Conservation (phyloP, 2,329 filamentous ascomycete genomes). For the Calonectria leucothoes region DNA sequence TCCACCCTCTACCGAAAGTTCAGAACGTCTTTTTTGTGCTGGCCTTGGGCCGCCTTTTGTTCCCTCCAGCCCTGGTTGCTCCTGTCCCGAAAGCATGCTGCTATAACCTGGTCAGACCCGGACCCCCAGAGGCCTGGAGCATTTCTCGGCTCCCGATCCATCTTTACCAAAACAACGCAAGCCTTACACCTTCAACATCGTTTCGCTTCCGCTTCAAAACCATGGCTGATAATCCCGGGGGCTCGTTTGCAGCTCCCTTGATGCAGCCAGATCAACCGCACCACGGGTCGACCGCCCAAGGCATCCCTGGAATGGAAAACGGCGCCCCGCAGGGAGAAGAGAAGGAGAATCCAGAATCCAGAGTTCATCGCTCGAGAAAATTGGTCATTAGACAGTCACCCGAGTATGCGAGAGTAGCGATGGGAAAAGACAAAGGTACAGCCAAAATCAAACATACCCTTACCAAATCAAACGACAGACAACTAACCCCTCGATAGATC, state of each 20-base stretch:
- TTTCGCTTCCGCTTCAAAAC: not conserved
- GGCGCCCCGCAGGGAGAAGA: not conserved
- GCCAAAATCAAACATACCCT: conserved; percentile 5
- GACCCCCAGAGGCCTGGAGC: not conserved
- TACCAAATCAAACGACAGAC: not conserved
- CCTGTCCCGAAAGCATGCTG: conserved; percentile 13
- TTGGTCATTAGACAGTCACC: conserved; percentile 11
- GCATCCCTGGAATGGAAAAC: not conserved
- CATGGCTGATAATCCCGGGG: conserved; percentile 5
- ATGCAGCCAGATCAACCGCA: not conserved
- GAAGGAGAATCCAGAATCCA: not conserved
- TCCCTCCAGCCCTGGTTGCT: not conserved
- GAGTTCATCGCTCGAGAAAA: not conserved
- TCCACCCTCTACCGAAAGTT: conserved; percentile 3
- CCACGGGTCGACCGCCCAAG: not conserved
- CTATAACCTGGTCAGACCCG: conserved; percentile 13
- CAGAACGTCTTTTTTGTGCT: not conserved
- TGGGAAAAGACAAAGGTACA: conserved; percentile 23
- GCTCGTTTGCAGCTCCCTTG: not conserved
- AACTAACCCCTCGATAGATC: conserved; percentile 61
- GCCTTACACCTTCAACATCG: not conserved
- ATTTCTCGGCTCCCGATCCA: not conserved
- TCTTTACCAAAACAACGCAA: not conserved
- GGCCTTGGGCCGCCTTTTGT: not conserved
- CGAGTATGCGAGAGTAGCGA: conserved; percentile 15